Percentiles rank a stretch among this genome's conserved stretches.
phyloP scores from a whole-genome alignment of 768 basidiomycete genomes.

The Glaciozyma antarctica region DNA sequence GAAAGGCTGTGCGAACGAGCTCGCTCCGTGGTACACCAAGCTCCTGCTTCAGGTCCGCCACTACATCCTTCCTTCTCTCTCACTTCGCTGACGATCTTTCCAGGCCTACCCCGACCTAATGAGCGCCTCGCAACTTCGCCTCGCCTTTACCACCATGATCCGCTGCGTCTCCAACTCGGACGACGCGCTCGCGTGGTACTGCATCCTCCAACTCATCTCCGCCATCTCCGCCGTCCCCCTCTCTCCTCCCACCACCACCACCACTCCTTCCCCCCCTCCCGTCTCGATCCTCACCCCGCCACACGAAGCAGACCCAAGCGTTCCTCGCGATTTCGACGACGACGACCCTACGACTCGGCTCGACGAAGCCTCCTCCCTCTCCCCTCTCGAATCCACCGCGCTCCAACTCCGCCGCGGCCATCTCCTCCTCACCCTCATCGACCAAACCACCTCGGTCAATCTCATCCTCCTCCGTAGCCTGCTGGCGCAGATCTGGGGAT shows the following conservation, averaged over 20 bases:
- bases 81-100: conserved; percentile 42
- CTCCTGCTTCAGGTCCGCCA: conserved; percentile 59
- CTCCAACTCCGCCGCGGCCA: conserved; percentile 19
- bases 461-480: conserved; percentile 15
- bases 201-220: conserved; percentile 51
- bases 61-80: neutral
- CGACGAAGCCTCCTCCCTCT: neutral
- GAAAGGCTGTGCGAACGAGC: conserved; percentile 46
- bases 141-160: conserved; percentile 67
- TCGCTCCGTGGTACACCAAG: conserved; percentile 64
- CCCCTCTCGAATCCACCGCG: conserved; percentile 12
- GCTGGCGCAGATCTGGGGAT: conserved; percentile 4
- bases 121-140: conserved; percentile 55
- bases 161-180: conserved; percentile 47
- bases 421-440: conserved; percentile 27
- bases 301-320: neutral
- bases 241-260: neutral
- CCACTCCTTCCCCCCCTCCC: neutral
- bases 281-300: neutral
- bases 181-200: conserved; percentile 58
- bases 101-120: conserved; percentile 47
- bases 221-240: conserved; percentile 39
- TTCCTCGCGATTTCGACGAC: neutral
- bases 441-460: conserved; percentile 25
- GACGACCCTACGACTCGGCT: neutral